Percentiles rank a stretch among this genome's conserved stretches.
Conservation (phyloP, 2,329 filamentous ascomycete genomes). For the Penicillium frequentans region DNA sequence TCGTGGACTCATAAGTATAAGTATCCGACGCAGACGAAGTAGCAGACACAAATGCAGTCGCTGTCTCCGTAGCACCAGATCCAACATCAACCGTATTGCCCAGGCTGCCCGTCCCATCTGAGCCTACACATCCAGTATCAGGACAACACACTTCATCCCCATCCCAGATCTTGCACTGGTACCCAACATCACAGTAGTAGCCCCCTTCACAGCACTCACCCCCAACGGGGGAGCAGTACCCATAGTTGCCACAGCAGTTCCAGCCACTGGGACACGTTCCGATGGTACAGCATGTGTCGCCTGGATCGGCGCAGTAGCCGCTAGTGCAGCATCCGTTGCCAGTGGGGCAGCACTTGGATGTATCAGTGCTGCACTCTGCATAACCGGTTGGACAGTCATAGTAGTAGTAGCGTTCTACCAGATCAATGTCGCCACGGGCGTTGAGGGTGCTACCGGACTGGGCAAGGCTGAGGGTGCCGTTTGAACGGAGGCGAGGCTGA, state of each 20-base stretch:
- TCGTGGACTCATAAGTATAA: neutral
- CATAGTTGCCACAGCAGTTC: conserved; percentile 14
- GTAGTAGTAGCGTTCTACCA: conserved; percentile 1
- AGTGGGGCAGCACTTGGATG: conserved; percentile 12
- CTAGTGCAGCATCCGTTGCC: conserved; percentile 12
- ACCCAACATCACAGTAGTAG: conserved; percentile 16
- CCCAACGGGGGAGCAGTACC: conserved; percentile 13
- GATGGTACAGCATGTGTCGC: conserved; percentile 12
- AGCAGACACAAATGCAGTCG: neutral
- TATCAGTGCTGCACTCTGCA: conserved; percentile 11
- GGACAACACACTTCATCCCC: conserved; percentile 17
- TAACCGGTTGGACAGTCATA: conserved; percentile 12
- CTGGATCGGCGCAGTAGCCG: conserved; percentile 15
- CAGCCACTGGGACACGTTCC: conserved; percentile 18
- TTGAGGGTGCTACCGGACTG: neutral
- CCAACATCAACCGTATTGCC: neutral
- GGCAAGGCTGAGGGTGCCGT: conserved; percentile 6
- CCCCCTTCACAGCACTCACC: conserved; percentile 18
- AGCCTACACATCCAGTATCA: conserved; percentile 10
- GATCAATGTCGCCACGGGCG: conserved; percentile 21
- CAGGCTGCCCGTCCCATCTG: conserved; percentile 2
- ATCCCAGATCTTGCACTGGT: conserved; percentile 10
- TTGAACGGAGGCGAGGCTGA: conserved; percentile 12
- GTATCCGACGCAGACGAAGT: conserved; percentile 1
- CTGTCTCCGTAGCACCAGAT: neutral